Conservation (phyloP, 1,284 basidiomycete species). For the Apiotrichum siamense region DNA sequence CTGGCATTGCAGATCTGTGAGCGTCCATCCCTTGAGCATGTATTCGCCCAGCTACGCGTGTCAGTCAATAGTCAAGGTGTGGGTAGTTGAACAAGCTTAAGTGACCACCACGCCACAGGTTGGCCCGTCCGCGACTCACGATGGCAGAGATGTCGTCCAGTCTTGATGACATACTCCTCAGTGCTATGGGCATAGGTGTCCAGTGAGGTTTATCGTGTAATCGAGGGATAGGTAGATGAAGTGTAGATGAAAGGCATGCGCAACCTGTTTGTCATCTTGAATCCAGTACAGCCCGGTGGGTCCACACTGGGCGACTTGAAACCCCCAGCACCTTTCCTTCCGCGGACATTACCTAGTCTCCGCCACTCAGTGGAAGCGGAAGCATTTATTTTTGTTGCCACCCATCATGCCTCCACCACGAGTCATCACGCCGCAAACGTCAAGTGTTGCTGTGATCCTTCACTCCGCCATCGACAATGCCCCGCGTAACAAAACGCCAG, state of each 20-base stretch:
- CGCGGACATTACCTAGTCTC: neutral
- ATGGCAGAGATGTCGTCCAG: conserved; percentile 40
- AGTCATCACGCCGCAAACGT: too few relatives aligned
- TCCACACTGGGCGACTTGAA: too few relatives aligned
- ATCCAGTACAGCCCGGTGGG: too few relatives aligned
- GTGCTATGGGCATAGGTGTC: conserved; percentile 30
- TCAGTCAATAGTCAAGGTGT: neutral
- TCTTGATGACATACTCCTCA: conserved; percentile 30
- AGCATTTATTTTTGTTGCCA: neutral
- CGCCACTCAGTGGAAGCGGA: neutral
- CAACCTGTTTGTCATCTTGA: too few relatives aligned
- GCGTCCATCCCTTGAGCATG: conserved; percentile 48
- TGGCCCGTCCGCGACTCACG: conserved; percentile 21
- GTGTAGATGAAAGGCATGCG: too few relatives aligned
- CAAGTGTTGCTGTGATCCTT: neutral
- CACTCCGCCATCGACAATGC: conserved; percentile 23
- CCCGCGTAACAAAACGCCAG: conserved; percentile 34
- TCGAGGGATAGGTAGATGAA: too few relatives aligned
- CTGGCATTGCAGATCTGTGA: conserved; percentile 44
- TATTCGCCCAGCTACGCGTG: conserved; percentile 46
- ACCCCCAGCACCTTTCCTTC: too few relatives aligned
- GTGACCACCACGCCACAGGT: neutral
- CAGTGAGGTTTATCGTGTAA: too few relatives aligned
- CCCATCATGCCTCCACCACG: neutral
- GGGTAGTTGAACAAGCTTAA: neutral